These are phyloP conservation scores for Phaffomyces opuntiae DNA, from an alignment of 805 yeast species.

Conservation along the genomic window DNA sequence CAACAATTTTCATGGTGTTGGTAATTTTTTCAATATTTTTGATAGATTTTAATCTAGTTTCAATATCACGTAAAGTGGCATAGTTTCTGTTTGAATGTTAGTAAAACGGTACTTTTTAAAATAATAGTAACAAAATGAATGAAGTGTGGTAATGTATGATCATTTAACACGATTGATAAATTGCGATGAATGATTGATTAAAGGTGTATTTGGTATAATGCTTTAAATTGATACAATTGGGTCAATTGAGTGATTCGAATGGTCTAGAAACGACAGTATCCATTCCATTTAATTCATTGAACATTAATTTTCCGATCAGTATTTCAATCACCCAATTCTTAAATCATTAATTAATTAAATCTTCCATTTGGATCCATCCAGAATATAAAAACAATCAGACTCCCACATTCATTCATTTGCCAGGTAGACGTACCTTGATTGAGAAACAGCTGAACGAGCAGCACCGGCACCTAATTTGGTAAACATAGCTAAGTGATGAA, in stretches of 20 bases:
- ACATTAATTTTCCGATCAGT: background rate
- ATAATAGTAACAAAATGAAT: no score
- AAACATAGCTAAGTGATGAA: slow-evolving; percentile 16
- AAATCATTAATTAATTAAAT: background rate
- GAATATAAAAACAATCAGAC: background rate
- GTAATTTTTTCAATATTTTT: slow-evolving; percentile 99
- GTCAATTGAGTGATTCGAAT: background rate
- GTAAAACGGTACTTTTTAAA: slow-evolving; percentile 2
- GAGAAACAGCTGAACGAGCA: slow-evolving; percentile 26
- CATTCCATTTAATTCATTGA: no score
- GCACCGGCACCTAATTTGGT: slow-evolving; percentile 25
- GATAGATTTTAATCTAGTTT: slow-evolving; percentile 94
- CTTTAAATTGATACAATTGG: background rate
- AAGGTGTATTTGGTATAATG: no score
- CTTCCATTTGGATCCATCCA: background rate
- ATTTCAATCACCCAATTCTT: background rate
- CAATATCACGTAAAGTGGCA: slow-evolving; percentile 98
- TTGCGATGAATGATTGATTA: no score
- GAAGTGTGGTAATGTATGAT: no score
- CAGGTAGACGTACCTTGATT: slow-evolving; percentile 20
- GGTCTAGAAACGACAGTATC: background rate
- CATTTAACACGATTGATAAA: no score
- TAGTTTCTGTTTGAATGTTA: slow-evolving; percentile 54
- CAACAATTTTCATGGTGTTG: slow-evolving; percentile 99
- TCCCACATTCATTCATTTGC: background rate